Conservation (phyloP, 2,329 filamentous ascomycete species). For the Alternaria conjuncta region DNA sequence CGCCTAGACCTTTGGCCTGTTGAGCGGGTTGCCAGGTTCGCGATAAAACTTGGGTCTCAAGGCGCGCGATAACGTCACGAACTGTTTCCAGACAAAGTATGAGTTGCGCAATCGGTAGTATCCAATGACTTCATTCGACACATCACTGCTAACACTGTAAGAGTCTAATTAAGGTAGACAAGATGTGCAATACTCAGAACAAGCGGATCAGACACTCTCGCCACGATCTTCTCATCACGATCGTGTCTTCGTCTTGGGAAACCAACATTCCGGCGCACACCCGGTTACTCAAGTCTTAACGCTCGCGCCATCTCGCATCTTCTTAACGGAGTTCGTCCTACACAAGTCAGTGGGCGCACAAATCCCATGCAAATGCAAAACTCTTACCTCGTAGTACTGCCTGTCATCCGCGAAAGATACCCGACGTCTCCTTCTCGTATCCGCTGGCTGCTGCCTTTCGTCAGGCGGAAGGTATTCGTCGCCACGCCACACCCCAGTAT, state of each 20-base stretch:
- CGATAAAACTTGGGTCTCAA: neutral
- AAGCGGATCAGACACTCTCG: neutral
- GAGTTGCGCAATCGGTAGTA: neutral
- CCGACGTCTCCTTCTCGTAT: neutral
- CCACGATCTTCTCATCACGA: neutral
- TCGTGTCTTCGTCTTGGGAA: neutral
- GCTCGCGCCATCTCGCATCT: neutral
- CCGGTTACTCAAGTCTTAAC: neutral
- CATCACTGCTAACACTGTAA: neutral
- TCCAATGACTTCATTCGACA: neutral
- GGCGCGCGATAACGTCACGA: neutral
- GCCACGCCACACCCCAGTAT: neutral
- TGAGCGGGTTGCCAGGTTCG: neutral
- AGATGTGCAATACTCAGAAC: neutral
- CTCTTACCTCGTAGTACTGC: neutral
- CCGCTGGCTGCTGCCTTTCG: neutral
- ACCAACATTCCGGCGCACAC: neutral
- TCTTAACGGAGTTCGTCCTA: neutral
- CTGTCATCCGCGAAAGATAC: neutral
- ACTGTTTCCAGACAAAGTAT: neutral
- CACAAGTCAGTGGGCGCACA: neutral
- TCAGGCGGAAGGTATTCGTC: neutral
- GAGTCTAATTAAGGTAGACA: neutral
- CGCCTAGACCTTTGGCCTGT: neutral
- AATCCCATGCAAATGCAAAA: neutral